Conservation (phyloP, 148 eudicot genomes). For the Chenopodium album region DNA sequence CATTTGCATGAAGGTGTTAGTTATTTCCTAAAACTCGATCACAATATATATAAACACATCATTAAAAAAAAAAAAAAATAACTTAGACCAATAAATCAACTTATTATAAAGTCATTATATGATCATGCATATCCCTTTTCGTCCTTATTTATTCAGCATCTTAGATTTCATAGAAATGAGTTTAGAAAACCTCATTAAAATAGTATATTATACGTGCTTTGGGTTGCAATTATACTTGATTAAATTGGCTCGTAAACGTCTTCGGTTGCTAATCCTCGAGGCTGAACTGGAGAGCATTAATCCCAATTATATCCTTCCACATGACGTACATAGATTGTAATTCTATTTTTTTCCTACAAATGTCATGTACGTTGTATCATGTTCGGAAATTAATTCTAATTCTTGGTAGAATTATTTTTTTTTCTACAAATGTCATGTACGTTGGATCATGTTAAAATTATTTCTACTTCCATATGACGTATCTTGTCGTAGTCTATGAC, state of each 20-base stretch:
- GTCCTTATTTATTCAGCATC: background rate
- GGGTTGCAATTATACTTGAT: conserved; percentile 5
- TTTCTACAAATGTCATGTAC: too few relatives aligned
- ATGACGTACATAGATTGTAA: conserved; percentile 16
- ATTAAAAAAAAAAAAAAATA: too few relatives aligned
- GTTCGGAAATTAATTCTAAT: too few relatives aligned
- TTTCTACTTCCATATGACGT: too few relatives aligned
- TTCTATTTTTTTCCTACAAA: background rate
- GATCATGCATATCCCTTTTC: background rate
- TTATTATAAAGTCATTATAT: too few relatives aligned
- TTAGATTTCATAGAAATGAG: conserved; percentile 2
- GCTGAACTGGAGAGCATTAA: conserved; percentile 24
- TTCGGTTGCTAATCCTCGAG: conserved; percentile 21
- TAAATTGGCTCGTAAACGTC: conserved; percentile 3
- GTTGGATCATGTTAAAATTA: too few relatives aligned
- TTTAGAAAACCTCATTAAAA: conserved; percentile 2
- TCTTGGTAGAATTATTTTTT: too few relatives aligned
- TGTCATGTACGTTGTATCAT: background rate
- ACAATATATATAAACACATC: background rate
- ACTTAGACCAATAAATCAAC: too few relatives aligned
- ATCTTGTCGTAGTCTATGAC: too few relatives aligned
- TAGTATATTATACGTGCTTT: background rate
- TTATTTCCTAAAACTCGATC: background rate
- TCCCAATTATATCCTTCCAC: conserved; percentile 24
- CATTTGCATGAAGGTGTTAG: conserved; percentile 12